A percentile compares a stretch with the other conserved stretches of the same genome.
These are phyloP conservation scores for Rhodotorula graminis DNA, from an alignment of 768 basidiomycete species.

Conservation along the genomic window DNA sequence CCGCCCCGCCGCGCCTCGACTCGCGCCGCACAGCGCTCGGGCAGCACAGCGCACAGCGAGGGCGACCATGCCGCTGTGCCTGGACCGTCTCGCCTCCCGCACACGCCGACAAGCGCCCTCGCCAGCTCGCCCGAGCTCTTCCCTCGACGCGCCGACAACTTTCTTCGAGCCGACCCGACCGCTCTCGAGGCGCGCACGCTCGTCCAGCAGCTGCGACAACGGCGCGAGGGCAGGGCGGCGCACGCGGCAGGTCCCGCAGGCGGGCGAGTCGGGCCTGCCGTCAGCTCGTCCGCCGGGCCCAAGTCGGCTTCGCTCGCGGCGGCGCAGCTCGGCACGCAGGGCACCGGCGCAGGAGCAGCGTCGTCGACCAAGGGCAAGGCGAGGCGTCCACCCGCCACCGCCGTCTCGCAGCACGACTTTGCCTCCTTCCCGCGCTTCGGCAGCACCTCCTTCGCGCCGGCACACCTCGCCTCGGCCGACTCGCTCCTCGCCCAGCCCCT, in stretches of 20 bases:
- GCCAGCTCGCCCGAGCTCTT: background rate
- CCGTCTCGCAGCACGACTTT: background rate
- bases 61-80: too few species aligned
- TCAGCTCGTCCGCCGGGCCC: background rate
- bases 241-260: background rate
- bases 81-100: background rate
- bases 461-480: background rate
- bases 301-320: background rate
- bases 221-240: too few species aligned
- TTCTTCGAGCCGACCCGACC: background rate
- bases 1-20: background rate
- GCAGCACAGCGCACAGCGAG: background rate
- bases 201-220: too few species aligned
- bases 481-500: slow-evolving; percentile 1
- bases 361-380: background rate
- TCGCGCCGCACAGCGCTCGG: background rate
- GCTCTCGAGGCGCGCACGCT: too few species aligned
- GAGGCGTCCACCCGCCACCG: background rate
- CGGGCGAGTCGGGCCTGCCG: background rate
- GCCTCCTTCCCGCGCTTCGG: background rate
- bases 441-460: background rate
- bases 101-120: background rate
- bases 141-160: slow-evolving; percentile 1
- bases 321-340: background rate
- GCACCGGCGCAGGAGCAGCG: too few species aligned